Evolutionary conservation across 441 rosid genomes (phyloP).

Genomic region (Isatis lusitanica): DNA sequence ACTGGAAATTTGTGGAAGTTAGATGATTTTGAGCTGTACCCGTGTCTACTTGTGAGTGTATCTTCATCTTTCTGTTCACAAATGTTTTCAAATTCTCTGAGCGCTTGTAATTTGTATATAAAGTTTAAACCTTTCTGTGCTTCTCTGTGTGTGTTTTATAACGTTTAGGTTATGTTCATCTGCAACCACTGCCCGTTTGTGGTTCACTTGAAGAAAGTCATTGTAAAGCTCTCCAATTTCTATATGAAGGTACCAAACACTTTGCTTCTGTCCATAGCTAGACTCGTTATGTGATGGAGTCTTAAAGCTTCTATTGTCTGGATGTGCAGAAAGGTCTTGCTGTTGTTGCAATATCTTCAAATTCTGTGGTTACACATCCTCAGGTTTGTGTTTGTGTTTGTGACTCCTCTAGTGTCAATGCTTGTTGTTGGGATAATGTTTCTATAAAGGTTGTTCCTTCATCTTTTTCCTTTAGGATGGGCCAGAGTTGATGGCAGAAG

Average conservation of each 20-base stretch:
- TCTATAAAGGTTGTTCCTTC: conserved; percentile 27
- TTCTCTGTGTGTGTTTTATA: background rate
- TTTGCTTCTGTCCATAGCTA: conserved; percentile 7
- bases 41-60: conserved; percentile 64
- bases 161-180: conserved; percentile 75
- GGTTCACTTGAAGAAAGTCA: conserved; percentile 77
- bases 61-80: background rate
- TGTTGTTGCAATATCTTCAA: conserved; percentile 87
- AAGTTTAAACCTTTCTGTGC: background rate
- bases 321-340: conserved; percentile 82
- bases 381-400: conserved; percentile 54
- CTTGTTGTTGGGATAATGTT: conserved; percentile 32
- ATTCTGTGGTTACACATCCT: conserved; percentile 77
- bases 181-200: conserved; percentile 98
- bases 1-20: conserved; percentile 73
- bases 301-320: background rate
- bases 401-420: conserved; percentile 9
- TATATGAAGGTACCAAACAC: conserved; percentile 58
- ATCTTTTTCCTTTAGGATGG: conserved; percentile 71
- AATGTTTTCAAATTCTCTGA: background rate
- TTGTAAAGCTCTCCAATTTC: conserved; percentile 74
- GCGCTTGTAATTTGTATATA: background rate
- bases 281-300: too few relatives aligned
- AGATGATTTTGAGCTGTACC: conserved; percentile 79
- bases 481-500: conserved; percentile 86